phyloP scores from a whole-genome alignment of 495 filamentous ascomycete genomes.

The Daldinia concentrica region DNA sequence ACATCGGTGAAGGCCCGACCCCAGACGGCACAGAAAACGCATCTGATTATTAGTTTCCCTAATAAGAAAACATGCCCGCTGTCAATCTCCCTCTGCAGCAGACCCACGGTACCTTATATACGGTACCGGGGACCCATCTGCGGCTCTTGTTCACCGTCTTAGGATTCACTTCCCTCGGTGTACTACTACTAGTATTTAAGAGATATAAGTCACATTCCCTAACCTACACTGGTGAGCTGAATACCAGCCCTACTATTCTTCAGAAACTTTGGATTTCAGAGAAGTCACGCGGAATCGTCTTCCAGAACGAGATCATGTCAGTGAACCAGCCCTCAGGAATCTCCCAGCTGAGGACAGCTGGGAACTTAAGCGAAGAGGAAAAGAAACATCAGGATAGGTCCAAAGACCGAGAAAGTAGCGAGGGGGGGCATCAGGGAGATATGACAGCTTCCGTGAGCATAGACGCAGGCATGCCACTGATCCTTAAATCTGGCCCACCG shows the following conservation, averaged over 20 bases:
- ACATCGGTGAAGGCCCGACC: constrained; percentile 42
- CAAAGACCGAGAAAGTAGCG: constrained; percentile 20
- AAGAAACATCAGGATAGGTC: constrained; percentile 25
- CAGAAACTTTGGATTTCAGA: constrained; percentile 31
- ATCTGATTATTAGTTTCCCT: constrained; percentile 41
- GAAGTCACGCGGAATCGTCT: constrained; percentile 39
- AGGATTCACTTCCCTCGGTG: constrained; percentile 43
- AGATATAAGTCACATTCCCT: constrained; percentile 40
- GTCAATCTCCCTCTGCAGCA: constrained; percentile 49
- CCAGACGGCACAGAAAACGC: constrained; percentile 41
- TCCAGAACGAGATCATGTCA: constrained; percentile 39
- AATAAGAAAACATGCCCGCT: constrained; percentile 56
- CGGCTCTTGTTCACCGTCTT: constrained; percentile 43
- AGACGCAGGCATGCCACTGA: constrained; percentile 35
- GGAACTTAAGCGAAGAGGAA: constrained; percentile 22
- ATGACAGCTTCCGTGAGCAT: constrained; percentile 12
- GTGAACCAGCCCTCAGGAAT: constrained; percentile 33
- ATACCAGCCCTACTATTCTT: constrained; percentile 15
- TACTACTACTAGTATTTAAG: constrained; percentile 28
- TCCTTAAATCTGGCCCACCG: constrained; percentile 48
- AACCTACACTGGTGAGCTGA: constrained; percentile 8
- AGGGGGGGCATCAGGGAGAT: constrained; percentile 20
- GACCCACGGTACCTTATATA: constrained; percentile 46
- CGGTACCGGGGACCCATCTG: constrained; percentile 38
- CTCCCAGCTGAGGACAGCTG: constrained; percentile 12